Evolutionary conservation across 2,329 filamentous ascomycete species (phyloP).

Genomic region (Diaporthe citri): DNA sequence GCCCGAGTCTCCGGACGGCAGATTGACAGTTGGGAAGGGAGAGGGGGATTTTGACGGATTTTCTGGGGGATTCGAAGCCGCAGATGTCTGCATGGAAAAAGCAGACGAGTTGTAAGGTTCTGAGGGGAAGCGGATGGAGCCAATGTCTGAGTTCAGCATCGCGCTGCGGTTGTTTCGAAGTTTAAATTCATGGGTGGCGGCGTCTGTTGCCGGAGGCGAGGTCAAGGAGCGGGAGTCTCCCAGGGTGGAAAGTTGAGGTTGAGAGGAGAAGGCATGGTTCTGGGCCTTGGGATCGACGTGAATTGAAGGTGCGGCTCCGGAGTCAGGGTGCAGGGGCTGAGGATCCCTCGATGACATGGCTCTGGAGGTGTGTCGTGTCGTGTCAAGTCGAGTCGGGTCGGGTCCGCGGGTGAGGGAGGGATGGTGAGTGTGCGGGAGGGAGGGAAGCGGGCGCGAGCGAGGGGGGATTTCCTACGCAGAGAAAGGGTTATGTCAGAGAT

Average conservation of each 20-base stretch:
- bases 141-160: slow-evolving; percentile 42
- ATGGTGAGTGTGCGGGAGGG: slow-evolving; percentile 3
- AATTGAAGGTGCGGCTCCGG: slow-evolving; percentile 34
- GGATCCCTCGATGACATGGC: slow-evolving; percentile 35
- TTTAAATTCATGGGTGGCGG: slow-evolving; percentile 39
- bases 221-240: slow-evolving; percentile 40
- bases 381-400: slow-evolving; percentile 5
- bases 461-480: background rate
- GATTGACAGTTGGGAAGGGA: slow-evolving; percentile 45
- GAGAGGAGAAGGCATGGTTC: slow-evolving; percentile 33
- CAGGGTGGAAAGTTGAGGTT: slow-evolving; percentile 28
- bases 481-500: slow-evolving; percentile 17
- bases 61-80: slow-evolving; percentile 38
- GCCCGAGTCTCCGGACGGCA: slow-evolving; percentile 39
- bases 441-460: slow-evolving; percentile 11
- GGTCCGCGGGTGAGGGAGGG: slow-evolving; percentile 19
- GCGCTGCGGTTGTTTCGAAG: slow-evolving; percentile 44
- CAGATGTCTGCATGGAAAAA: slow-evolving; percentile 36
- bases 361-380: slow-evolving; percentile 17
- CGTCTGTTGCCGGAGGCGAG: slow-evolving; percentile 45
- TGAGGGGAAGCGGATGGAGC: slow-evolving; percentile 36
- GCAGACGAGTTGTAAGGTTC: slow-evolving; percentile 34
- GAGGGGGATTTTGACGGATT: slow-evolving; percentile 48
- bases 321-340: slow-evolving; percentile 38
- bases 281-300: slow-evolving; percentile 30